These are phyloP conservation scores for Talaromyces albobiverticillius DNA, from an alignment of 2,329 filamentous ascomycete genomes.

Conservation along the genomic window DNA sequence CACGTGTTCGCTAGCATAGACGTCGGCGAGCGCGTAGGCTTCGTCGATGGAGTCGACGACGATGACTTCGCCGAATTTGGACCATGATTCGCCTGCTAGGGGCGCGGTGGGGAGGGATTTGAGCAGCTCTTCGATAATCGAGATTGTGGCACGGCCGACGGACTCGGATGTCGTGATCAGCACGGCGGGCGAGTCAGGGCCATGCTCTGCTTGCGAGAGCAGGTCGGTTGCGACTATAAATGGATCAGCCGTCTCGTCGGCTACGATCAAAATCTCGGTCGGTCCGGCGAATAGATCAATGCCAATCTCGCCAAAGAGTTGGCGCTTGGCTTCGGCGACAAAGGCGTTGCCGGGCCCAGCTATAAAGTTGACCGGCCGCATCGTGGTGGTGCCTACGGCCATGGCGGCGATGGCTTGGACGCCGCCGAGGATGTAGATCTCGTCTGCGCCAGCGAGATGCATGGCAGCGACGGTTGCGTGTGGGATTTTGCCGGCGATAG, in stretches of 20 bases:
- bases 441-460: slow-evolving; percentile 50
- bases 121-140: slow-evolving; percentile 37
- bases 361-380: slow-evolving; percentile 51
- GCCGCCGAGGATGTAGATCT: slow-evolving; percentile 52
- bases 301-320: slow-evolving; percentile 53
- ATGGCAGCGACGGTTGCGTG: slow-evolving; percentile 51
- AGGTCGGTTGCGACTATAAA: slow-evolving; percentile 47
- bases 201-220: slow-evolving; percentile 52
- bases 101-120: slow-evolving; percentile 42
- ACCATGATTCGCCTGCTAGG: slow-evolving; percentile 46
- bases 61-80: slow-evolving; percentile 46
- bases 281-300: slow-evolving; percentile 56
- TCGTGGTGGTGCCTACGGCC: slow-evolving; percentile 50
- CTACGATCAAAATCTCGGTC: slow-evolving; percentile 52
- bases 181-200: slow-evolving; percentile 51
- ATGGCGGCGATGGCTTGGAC: slow-evolving; percentile 54
- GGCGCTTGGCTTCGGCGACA: slow-evolving; percentile 54
- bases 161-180: slow-evolving; percentile 48
- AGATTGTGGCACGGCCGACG: slow-evolving; percentile 39
- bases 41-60: slow-evolving; percentile 44
- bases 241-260: slow-evolving; percentile 47
- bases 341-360: slow-evolving; percentile 56
- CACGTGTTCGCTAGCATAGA: slow-evolving; percentile 52
- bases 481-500: slow-evolving; percentile 49
- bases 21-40: slow-evolving; percentile 45